Evolutionary conservation across 257 asterid species (phyloP).

Genomic region (Craterostigma plantagineum): DNA sequence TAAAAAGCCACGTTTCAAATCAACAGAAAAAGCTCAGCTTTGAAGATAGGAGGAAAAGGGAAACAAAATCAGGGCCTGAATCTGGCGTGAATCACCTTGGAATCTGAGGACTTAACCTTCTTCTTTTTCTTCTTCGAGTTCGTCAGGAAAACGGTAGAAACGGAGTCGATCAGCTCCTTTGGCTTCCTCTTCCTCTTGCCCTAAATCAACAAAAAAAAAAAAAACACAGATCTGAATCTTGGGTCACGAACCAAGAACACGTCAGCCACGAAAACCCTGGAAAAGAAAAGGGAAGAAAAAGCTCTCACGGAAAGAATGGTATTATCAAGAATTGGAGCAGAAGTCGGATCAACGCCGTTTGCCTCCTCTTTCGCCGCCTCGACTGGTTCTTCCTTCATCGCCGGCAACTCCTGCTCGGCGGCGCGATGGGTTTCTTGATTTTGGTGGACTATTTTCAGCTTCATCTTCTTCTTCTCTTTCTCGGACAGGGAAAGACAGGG

Average conservation of each 20-base stretch:
- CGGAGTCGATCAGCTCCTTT: conserved; percentile 34
- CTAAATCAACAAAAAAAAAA: conserved; percentile 12
- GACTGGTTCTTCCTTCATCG: conserved; percentile 15
- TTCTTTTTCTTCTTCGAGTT: conserved; percentile 16
- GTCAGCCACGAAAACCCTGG: background rate
- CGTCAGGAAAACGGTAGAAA: conserved; percentile 21
- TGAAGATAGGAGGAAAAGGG: background rate
- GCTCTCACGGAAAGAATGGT: conserved; percentile 11
- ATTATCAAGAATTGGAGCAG: conserved; percentile 5
- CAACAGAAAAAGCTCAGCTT: background rate
- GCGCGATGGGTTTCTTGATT: conserved; percentile 26
- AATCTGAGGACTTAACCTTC: conserved; percentile 10
- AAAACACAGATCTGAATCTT: conserved; percentile 18
- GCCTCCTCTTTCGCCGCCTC: conserved; percentile 15
- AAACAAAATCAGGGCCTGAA: background rate
- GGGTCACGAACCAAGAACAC: background rate
- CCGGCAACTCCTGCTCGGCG: conserved; percentile 9
- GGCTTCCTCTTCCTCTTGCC: conserved; percentile 77
- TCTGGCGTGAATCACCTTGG: conserved; percentile 22
- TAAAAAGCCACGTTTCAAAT: too few species aligned
- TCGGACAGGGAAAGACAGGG: too few species aligned
- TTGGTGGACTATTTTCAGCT: conserved; percentile 53
- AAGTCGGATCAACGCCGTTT: conserved; percentile 9
- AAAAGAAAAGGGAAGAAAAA: background rate
- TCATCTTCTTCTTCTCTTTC: conserved; percentile 19